Evolutionary conservation across 306 rosid genomes (phyloP).

Genomic region (Elaeagnus macrophylla): DNA sequence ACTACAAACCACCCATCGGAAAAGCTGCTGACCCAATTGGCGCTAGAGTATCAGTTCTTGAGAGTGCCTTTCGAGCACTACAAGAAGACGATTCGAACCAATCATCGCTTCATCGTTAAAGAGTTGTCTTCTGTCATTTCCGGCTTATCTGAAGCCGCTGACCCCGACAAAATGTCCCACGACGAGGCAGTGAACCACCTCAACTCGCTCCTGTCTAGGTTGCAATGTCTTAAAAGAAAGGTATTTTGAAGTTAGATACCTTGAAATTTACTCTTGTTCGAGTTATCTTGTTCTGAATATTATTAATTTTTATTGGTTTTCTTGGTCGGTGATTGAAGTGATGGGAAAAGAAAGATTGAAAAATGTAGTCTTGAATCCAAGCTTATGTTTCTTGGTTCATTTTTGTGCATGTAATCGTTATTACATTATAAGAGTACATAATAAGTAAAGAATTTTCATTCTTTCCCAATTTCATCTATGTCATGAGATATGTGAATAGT

Average conservation of each 20-base stretch:
- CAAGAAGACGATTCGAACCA: constrained; percentile 90
- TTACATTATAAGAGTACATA: too few species aligned
- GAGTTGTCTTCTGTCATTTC: constrained; percentile 71
- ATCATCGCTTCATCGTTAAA: constrained; percentile 73
- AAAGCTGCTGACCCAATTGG: constrained; percentile 34
- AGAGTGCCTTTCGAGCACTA: constrained; percentile 96
- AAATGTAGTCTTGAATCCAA: too few species aligned
- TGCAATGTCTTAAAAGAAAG: constrained; percentile 87
- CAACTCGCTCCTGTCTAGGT: constrained; percentile 72
- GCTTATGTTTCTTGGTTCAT: too few species aligned
- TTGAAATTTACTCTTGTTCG: constrained; percentile 7
- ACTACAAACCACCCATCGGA: constrained; percentile 30
- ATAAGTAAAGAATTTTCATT: too few species aligned
- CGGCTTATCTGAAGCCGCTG: constrained; percentile 48
- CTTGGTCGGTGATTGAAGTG: too few species aligned
- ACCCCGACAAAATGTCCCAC: constrained; percentile 29
- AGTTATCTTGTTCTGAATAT: neutral
- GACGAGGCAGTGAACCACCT: constrained; percentile 71
- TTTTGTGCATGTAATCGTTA: too few species aligned
- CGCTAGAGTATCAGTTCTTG: constrained; percentile 90
- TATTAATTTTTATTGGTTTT: neutral
- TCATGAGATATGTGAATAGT: too few species aligned
- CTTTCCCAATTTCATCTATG: too few species aligned
- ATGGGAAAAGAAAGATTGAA: too few species aligned
- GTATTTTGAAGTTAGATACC: constrained; percentile 27